phyloP scores from a whole-genome alignment of 805 yeast genomes.

The Spathaspora hagerdaliae region DNA sequence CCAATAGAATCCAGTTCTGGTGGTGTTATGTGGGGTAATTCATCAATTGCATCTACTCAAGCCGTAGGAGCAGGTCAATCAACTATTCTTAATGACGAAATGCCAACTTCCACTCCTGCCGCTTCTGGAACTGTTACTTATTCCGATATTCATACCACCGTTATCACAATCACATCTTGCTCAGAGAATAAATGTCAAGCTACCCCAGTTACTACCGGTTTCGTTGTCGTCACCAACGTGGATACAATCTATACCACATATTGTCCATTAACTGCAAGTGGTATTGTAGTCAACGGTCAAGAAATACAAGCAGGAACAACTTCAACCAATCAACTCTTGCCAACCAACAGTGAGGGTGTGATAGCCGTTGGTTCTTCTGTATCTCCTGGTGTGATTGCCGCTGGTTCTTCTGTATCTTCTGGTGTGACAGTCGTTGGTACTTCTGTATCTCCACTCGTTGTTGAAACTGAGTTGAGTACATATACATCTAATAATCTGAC shows the following conservation, averaged over 20 bases:
- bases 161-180: constrained; percentile 34
- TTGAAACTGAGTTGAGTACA: constrained; percentile 1
- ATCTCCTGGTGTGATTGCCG: constrained; percentile 3
- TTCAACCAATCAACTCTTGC: not conserved
- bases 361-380: constrained; percentile 3
- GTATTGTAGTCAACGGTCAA: constrained; percentile 1
- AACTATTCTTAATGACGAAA: not conserved
- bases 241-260: constrained; percentile 21
- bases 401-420: constrained; percentile 1
- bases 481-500: constrained; percentile 4
- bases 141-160: constrained; percentile 18
- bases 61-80: not conserved
- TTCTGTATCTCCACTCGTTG: not conserved
- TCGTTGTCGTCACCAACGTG: constrained; percentile 18
- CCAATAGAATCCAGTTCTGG: not conserved
- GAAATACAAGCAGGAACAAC: not conserved
- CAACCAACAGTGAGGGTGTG: not conserved
- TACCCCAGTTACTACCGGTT: constrained; percentile 32
- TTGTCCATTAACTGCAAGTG: constrained; percentile 13
- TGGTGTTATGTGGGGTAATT: not conserved
- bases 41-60: not conserved
- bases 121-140: constrained; percentile 18
- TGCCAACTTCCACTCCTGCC: constrained; percentile 1
- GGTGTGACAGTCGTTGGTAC: constrained; percentile 3
- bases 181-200: constrained; percentile 25